phyloP scores from a whole-genome alignment of 306 rosid genomes.

The Rubus idaeus region DNA sequence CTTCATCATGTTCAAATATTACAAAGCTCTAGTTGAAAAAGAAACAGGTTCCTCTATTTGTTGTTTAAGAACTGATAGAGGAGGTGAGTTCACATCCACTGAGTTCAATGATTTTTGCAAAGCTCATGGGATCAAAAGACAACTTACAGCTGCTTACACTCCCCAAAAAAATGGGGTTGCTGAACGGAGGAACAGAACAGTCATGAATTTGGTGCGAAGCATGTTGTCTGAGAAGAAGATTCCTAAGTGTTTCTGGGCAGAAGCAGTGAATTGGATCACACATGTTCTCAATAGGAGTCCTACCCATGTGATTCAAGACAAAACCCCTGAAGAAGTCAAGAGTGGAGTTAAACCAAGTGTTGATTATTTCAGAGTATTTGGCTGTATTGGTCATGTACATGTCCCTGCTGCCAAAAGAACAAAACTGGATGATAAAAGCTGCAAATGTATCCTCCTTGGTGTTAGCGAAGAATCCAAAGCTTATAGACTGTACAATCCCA shows the following conservation, averaged over 20 bases:
- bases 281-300: conserved; percentile 5
- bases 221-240: neutral
- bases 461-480: conserved; percentile 1
- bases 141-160: neutral
- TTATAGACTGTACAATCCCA: neutral
- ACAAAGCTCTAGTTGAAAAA: neutral
- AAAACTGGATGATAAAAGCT: neutral
- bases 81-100: neutral
- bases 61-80: neutral
- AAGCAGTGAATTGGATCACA: neutral
- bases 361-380: neutral
- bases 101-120: neutral
- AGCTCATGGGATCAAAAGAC: neutral
- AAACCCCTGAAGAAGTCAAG: neutral
- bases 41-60: neutral
- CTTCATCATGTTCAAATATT: no score
- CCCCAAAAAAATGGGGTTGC: neutral
- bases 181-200: neutral
- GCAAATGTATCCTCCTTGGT: neutral
- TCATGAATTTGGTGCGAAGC: neutral
- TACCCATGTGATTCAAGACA: neutral
- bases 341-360: neutral
- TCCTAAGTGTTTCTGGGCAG: neutral
- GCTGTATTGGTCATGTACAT: neutral
- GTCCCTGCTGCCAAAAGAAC: neutral